phyloP scores from a whole-genome alignment of 768 basidiomycete species.

The Pisolithus albus region DNA sequence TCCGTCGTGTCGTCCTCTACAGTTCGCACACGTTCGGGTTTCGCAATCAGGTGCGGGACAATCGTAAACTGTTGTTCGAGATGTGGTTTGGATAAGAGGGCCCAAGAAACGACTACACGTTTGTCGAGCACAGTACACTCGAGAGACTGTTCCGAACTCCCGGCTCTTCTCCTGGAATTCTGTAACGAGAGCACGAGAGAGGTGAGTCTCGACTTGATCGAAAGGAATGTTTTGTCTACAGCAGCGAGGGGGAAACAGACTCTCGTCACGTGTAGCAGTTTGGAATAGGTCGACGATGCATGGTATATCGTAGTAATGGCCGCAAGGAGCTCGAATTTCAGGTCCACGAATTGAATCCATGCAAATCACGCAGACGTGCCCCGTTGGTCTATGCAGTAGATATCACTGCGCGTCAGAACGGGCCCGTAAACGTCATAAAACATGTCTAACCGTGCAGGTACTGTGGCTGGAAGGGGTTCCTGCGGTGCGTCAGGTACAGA shows the following conservation, averaged over 20 bases:
- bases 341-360: constrained; percentile 24
- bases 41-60: constrained; percentile 17
- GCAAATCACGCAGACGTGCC: constrained; percentile 31
- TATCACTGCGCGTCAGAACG: not conserved
- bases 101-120: constrained; percentile 34
- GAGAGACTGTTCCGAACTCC: constrained; percentile 29
- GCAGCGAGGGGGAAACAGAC: constrained; percentile 36
- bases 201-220: constrained; percentile 16
- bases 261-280: constrained; percentile 30
- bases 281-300: constrained; percentile 32
- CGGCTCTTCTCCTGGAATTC: constrained; percentile 20
- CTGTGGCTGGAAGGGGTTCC: not conserved
- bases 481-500: not conserved
- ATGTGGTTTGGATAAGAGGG: constrained; percentile 18
- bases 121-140: constrained; percentile 33
- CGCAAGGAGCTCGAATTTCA: constrained; percentile 27
- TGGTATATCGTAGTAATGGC: constrained; percentile 29
- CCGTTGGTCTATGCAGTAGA: constrained; percentile 9
- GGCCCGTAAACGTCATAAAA: not conserved
- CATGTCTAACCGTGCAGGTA: constrained; percentile 9
- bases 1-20: constrained; percentile 19
- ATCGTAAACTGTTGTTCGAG: constrained; percentile 15
- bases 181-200: constrained; percentile 13
- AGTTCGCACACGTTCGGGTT: constrained; percentile 19
- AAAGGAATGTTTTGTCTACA: constrained; percentile 29